A percentile compares a stretch with the other conserved stretches of the same genome.
phyloP scores from a whole-genome alignment of 2,329 filamentous ascomycete genomes.

The Mycosphaerella sp. region DNA sequence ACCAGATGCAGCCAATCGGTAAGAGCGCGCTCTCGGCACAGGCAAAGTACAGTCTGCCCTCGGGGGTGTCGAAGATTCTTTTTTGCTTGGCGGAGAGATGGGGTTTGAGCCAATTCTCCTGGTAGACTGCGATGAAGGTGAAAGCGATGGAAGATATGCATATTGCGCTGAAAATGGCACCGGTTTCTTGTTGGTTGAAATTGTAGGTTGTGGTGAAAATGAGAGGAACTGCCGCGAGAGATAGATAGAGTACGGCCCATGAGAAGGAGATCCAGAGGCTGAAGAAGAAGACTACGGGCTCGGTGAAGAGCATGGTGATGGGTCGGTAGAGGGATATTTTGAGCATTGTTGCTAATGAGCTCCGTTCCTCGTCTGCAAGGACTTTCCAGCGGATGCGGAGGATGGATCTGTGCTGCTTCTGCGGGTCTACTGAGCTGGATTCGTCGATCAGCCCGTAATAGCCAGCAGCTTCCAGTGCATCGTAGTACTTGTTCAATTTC shows the following conservation, averaged over 20 bases:
- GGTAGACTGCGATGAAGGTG: slow-evolving; percentile 55
- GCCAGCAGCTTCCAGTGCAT: slow-evolving; percentile 61
- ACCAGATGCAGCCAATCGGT: slow-evolving; percentile 74
- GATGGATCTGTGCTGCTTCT: slow-evolving; percentile 12
- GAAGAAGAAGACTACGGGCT: slow-evolving; percentile 78
- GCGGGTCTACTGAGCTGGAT: slow-evolving; percentile 24
- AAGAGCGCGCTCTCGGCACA: slow-evolving; percentile 70
- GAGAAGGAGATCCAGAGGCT: slow-evolving; percentile 84
- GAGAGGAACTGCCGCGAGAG: slow-evolving; percentile 72
- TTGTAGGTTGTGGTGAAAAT: slow-evolving; percentile 63
- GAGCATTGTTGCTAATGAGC: slow-evolving; percentile 63
- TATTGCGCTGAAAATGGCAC: slow-evolving; percentile 67
- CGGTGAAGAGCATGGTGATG: slow-evolving; percentile 69
- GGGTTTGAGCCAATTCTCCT: slow-evolving; percentile 22
- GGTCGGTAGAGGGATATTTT: slow-evolving; percentile 68
- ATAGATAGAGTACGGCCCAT: slow-evolving; percentile 84
- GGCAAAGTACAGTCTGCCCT: slow-evolving; percentile 75
- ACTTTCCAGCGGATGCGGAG: slow-evolving; percentile 66
- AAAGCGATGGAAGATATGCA: slow-evolving; percentile 66
- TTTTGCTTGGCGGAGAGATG: slow-evolving; percentile 28
- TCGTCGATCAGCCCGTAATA: slow-evolving; percentile 48
- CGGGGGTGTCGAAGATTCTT: slow-evolving; percentile 51
- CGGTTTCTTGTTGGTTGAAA: slow-evolving; percentile 62
- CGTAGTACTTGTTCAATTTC: slow-evolving; percentile 72
- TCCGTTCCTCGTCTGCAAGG: slow-evolving; percentile 68